These are phyloP conservation scores for Umbelopsis sp. DNA, from an alignment of 192 early-diverging fungal genomes.

Conservation along the genomic window DNA sequence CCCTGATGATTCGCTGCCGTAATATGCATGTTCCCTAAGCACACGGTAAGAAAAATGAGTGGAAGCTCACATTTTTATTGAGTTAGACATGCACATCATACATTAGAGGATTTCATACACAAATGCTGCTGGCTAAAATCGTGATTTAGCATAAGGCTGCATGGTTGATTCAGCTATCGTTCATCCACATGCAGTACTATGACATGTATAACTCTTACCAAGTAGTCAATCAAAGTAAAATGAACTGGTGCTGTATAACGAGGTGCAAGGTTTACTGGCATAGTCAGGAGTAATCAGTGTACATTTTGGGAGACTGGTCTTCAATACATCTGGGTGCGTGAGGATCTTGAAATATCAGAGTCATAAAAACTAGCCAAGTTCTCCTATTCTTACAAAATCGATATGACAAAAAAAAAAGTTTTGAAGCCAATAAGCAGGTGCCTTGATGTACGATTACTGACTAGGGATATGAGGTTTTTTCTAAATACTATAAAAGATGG, in stretches of 20 bases:
- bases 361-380: not conserved
- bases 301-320: slow-evolving; percentile 5
- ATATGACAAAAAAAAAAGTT: slow-evolving; percentile 10
- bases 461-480: not conserved
- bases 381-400: slow-evolving; percentile 16
- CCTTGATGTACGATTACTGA: slow-evolving; percentile 17
- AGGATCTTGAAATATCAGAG: slow-evolving; percentile 1
- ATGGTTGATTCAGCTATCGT: too few species aligned
- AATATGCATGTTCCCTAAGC: not conserved
- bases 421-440: slow-evolving; percentile 10
- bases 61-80: too few species aligned
- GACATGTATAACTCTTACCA: too few species aligned
- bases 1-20: slow-evolving; percentile 1
- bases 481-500: not conserved
- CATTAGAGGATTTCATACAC: too few species aligned
- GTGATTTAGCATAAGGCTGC: too few species aligned
- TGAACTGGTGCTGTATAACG: too few species aligned
- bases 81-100: too few species aligned
- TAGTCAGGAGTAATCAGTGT: slow-evolving; percentile 18
- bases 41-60: too few species aligned
- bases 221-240: too few species aligned
- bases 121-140: too few species aligned
- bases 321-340: slow-evolving; percentile 17
- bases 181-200: too few species aligned
- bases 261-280: not conserved